Base-by-base conservation (phyloP, 1,139 yeast genomes). In the Yueomyces sp. region DNA sequence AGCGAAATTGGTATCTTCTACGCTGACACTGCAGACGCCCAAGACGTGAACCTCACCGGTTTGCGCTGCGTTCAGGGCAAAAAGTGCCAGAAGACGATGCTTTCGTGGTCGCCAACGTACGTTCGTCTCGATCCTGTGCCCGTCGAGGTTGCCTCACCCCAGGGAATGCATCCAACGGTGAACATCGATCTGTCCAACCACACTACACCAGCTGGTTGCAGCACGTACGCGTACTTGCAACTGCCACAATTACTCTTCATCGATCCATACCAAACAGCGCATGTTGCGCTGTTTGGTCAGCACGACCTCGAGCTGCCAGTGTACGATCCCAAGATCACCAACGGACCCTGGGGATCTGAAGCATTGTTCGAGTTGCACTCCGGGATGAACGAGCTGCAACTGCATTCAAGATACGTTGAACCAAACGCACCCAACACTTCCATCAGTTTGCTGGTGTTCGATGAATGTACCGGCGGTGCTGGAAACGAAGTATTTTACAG, bases 371-470 rank as follows among this genome's bases (percentile, higher is more conserved):
- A 59, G 40, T 51, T 71, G 19, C 50, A 52, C 35, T 33, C 6
- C 31, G 52, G 63, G 26, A 55, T 56, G 11, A 45, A 36, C 38
- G 66, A 61, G 25, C 55, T 75, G 6, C 69, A 69, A 5, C 55
- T 72, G 49, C 79, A 75, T 51, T 67, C 75, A 30, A 63, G 80
- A 39, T 75, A 75, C 50, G 64, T 66, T 12, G 50, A 50, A 29
- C 78, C 78, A 1, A 52, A 46, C 3, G 19, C 19, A 19, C 19
- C 19, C 19, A 19, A 19, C 19, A 19, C 19, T 19, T 19, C 19
- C 19, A 19, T 19, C 19, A 19, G 19, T 19, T 19, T 19, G 19
- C 19, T 19, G 19, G 19, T 19, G 19, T 19, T 19, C 19, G 19
- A 19, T 19, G 19, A 19, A 19, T 19, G 19, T 19, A 19, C 19